Evolutionary conservation across 352 stramenopile species (phyloP).

Genomic region (Globisporangium parvum): DNA sequence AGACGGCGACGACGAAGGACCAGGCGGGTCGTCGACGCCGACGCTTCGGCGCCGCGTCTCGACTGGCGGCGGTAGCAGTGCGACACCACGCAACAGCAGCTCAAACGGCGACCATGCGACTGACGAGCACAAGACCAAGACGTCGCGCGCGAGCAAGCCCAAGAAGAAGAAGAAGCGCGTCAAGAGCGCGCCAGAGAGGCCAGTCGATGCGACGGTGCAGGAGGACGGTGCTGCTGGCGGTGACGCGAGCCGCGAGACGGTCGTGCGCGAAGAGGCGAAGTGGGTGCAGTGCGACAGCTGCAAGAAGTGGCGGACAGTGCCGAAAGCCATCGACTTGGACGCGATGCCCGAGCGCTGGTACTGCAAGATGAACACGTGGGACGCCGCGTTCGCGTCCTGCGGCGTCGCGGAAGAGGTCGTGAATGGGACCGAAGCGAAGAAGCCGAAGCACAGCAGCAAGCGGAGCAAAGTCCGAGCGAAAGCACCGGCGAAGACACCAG

Average conservation of each 20-base stretch:
- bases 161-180: constrained; percentile 44
- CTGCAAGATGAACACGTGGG: constrained; percentile 94
- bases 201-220: constrained; percentile 14
- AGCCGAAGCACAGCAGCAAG: constrained; percentile 11
- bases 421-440: constrained; percentile 5
- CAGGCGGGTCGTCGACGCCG: constrained; percentile 17
- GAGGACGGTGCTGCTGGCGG: constrained; percentile 10
- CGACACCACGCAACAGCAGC: constrained; percentile 6
- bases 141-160: constrained; percentile 28
- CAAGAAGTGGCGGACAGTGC: constrained; percentile 94
- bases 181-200: constrained; percentile 3
- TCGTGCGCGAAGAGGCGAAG: constrained; percentile 48
- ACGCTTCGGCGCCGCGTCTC: constrained; percentile 13
- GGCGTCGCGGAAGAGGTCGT: constrained; percentile 88
- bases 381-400: constrained; percentile 80
- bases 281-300: constrained; percentile 97
- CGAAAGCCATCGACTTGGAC: constrained; percentile 82
- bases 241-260: constrained; percentile 18
- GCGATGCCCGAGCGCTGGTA: constrained; percentile 94
- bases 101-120: background rate
- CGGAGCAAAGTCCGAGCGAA: constrained; percentile 16
- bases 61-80: constrained; percentile 1
- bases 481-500: constrained; percentile 14
- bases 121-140: constrained; percentile 3
- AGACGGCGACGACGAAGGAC: constrained; percentile 45